Evolutionary conservation across 257 asterid species (phyloP).

Genomic region (Jasminum sambac): DNA sequence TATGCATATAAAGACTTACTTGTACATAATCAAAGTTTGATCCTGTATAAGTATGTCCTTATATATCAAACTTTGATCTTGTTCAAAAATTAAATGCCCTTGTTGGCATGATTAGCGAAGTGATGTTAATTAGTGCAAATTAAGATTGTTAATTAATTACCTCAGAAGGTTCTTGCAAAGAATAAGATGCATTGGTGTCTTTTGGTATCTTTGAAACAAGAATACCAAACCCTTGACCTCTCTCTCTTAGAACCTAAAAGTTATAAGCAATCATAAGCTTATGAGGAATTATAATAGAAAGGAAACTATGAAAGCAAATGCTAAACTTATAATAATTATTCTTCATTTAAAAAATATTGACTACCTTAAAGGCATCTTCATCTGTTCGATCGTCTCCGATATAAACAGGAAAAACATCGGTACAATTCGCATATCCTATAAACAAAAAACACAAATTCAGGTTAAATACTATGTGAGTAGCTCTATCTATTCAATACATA

Average conservation of each 20-base stretch:
- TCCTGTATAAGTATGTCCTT: too few species aligned
- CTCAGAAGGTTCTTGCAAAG: slow-evolving; percentile 90
- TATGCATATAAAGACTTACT: too few species aligned
- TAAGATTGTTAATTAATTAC: slow-evolving; percentile 33
- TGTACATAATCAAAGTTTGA: too few species aligned
- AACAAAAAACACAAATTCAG: neutral
- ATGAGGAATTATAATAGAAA: neutral
- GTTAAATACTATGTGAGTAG: neutral
- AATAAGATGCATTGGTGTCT: slow-evolving; percentile 80
- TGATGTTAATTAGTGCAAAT: neutral
- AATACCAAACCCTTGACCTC: slow-evolving; percentile 88
- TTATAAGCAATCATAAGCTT: neutral
- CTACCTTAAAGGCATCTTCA: slow-evolving; percentile 93
- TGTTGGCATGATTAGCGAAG: too few species aligned
- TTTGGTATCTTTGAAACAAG: slow-evolving; percentile 81
- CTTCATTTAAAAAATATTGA: neutral
- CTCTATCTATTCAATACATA: too few species aligned
- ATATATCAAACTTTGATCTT: too few species aligned
- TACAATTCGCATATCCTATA: slow-evolving; percentile 50
- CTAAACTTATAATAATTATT: neutral
- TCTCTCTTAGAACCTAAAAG: slow-evolving; percentile 71
- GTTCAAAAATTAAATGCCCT: too few species aligned
- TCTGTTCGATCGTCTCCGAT: slow-evolving; percentile 92
- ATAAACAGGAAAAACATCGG: slow-evolving; percentile 77
- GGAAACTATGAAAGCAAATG: neutral